phyloP scores from a whole-genome alignment of 306 rosid species.

The Rosa multiflora region DNA sequence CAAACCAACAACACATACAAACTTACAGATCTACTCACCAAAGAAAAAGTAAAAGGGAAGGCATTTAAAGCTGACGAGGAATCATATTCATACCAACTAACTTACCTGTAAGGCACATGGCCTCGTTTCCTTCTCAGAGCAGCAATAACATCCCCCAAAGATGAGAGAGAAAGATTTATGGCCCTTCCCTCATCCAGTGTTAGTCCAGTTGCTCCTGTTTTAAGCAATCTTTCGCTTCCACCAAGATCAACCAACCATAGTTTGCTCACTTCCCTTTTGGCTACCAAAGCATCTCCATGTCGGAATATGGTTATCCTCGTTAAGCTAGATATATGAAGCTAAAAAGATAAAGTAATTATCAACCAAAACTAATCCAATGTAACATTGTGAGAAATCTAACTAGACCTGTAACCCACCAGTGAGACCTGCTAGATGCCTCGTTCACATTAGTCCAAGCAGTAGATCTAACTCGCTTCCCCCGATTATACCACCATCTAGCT shows the following conservation, averaged over 20 bases:
- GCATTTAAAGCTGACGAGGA: conserved; percentile 23
- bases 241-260: conserved; percentile 99
- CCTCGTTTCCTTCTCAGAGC: conserved; percentile 84
- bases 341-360: conserved; percentile 84
- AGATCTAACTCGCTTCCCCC: conserved; percentile 76
- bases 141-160: conserved; percentile 91
- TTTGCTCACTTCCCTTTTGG: conserved; percentile 63
- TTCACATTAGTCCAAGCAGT: conserved; percentile 96
- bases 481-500: conserved; percentile 86
- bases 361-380: conserved; percentile 62
- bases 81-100: conserved; percentile 17
- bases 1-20: not conserved
- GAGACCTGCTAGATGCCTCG: conserved; percentile 95
- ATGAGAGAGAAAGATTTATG: conserved; percentile 95
- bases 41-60: conserved; percentile 15
- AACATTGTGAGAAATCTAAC: conserved; percentile 33
- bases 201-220: conserved; percentile 90
- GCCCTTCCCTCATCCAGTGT: conserved; percentile 96
- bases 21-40: not conserved
- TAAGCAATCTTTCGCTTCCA: conserved; percentile 86
- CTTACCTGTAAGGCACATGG: conserved; percentile 94
- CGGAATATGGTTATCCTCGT: conserved; percentile 82
- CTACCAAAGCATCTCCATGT: conserved; percentile 50
- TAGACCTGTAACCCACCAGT: conserved; percentile 77
- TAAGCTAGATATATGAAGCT: conserved; percentile 99